A percentile compares a stretch with the other conserved stretches of the same genome.
These are phyloP conservation scores for Malus fusca DNA, from an alignment of 306 rosid species.

Conservation along the genomic window DNA sequence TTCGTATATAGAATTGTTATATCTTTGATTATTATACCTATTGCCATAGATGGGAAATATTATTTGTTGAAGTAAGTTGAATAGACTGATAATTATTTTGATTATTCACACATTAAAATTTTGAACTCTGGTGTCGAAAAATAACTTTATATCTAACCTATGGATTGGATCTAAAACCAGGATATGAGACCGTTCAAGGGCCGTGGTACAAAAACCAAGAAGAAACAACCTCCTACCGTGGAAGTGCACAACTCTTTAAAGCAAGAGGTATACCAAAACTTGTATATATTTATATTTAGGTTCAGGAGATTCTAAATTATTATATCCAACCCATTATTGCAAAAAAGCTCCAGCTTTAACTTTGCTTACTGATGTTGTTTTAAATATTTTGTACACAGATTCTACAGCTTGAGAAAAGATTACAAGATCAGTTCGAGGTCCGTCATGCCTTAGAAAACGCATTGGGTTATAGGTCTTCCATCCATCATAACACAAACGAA, in stretches of 20 bases:
- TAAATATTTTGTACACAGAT: slow-evolving; percentile 42
- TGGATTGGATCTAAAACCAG: slow-evolving; percentile 42
- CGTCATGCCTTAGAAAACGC: slow-evolving; percentile 73
- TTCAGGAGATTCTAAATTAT: neutral
- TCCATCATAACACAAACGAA: slow-evolving; percentile 37
- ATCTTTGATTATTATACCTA: neutral
- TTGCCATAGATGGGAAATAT: neutral
- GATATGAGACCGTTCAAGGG: slow-evolving; percentile 49
- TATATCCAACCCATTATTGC: neutral
- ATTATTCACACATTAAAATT: neutral
- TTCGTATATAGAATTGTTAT: neutral
- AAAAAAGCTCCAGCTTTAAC: neutral
- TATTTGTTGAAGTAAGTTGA: neutral
- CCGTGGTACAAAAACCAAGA: slow-evolving; percentile 33
- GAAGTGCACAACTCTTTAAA: slow-evolving; percentile 57
- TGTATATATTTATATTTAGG: neutral
- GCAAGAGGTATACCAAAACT: slow-evolving; percentile 60
- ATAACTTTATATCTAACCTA: neutral
- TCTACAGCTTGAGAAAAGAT: slow-evolving; percentile 74
- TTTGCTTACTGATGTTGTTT: neutral
- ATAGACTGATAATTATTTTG: neutral
- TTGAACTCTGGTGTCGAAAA: neutral
- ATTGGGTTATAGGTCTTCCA: slow-evolving; percentile 55
- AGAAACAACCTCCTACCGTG: slow-evolving; percentile 40
- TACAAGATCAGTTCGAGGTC: slow-evolving; percentile 73